Base-by-base conservation (phyloP, 2,329 filamentous ascomycete species). In the Beauveria pseudobassiana region DNA sequence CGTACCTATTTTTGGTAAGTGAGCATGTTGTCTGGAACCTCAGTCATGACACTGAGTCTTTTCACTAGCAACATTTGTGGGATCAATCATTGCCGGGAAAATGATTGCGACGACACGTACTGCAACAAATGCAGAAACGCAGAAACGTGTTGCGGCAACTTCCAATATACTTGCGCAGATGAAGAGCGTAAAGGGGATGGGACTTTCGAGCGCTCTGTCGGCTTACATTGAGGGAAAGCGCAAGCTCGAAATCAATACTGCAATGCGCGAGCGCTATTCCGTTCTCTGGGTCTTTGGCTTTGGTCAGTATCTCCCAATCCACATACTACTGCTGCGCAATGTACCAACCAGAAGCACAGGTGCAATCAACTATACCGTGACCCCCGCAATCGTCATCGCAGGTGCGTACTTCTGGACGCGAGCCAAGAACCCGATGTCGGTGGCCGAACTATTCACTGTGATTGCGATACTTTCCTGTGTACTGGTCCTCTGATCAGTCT, bases 151-250 rank as follows among this genome's bases (percentile, higher is more conserved):
- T 38, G 34, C 48, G 7, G 48, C 54, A 12, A 58, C 52, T 14
- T 57, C 54, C 8, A 62, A 58, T 18, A 6, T 62, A 1, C 30
- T 62, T 22, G 60, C 60, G 8, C 60, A 62, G 46, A 30, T 58
- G 2, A 57, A 40, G 26, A 24, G 12, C 5, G 16, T 62, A 12
- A 62, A 62, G 28, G 28, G 30, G 7, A 51, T 58, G 38, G 60
- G 52, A 2, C 40, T 58, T 10, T 42, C 53, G 5, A 30, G 22
- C 1, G 5, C 45, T 24, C 7, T 62, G 5, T 20, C 22, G 3
- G 26, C 16, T 8, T 26, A 26, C 34, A 40, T 62, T 16, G 12
- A 51, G 4, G 2, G 20, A 1, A 42, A 49, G n/a, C 60, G 45
- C 5, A 38, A 58, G 2, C 5, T 8, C n/a, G 60, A 62, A 40